A percentile compares a stretch with the other conserved stretches of the same genome.
These are phyloP conservation scores for Exsudoporus frostii DNA, from an alignment of 768 basidiomycete species.

Conservation along the genomic window DNA sequence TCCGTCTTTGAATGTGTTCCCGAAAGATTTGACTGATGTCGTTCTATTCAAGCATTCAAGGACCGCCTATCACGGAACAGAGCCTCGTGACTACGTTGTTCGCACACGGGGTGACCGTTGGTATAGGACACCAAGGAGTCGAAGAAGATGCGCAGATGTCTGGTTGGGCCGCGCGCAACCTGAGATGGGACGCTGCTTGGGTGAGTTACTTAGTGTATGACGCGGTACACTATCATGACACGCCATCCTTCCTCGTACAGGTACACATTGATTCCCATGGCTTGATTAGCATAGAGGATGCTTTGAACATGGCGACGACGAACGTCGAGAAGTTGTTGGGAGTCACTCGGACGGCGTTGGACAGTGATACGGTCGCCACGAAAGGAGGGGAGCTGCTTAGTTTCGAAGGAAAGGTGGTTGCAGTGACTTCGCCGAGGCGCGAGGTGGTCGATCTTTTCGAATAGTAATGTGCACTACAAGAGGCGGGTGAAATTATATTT, in stretches of 20 bases:
- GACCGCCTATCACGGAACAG: conserved; percentile 65
- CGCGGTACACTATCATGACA: not conserved
- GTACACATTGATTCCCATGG: conserved; percentile 38
- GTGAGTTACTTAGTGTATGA: conserved; percentile 61
- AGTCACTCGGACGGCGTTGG: conserved; percentile 13
- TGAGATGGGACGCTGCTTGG: conserved; percentile 85
- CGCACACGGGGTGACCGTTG: conserved; percentile 60
- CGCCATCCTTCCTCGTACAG: conserved; percentile 15
- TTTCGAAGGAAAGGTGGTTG: conserved; percentile 44
- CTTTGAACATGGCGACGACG: conserved; percentile 39
- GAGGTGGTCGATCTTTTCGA: conserved; percentile 36
- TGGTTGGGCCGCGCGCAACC: conserved; percentile 83
- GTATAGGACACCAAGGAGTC: conserved; percentile 44
- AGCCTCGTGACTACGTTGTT: conserved; percentile 63
- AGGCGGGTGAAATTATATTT: not conserved
- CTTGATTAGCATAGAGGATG: conserved; percentile 36
- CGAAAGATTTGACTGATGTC: not conserved
- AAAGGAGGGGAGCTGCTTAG: conserved; percentile 39
- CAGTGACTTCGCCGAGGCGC: conserved; percentile 38
- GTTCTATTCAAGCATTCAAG: conserved; percentile 48
- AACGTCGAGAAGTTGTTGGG: conserved; percentile 46
- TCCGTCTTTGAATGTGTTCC: not conserved
- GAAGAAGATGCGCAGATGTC: conserved; percentile 62
- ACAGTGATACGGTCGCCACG: conserved; percentile 40
- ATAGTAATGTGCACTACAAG: not conserved